A percentile compares a stretch with the other conserved stretches of the same genome.
Evolutionary conservation across 345 rosid genomes (phyloP).

Genomic region (Gossypium turneri): DNA sequence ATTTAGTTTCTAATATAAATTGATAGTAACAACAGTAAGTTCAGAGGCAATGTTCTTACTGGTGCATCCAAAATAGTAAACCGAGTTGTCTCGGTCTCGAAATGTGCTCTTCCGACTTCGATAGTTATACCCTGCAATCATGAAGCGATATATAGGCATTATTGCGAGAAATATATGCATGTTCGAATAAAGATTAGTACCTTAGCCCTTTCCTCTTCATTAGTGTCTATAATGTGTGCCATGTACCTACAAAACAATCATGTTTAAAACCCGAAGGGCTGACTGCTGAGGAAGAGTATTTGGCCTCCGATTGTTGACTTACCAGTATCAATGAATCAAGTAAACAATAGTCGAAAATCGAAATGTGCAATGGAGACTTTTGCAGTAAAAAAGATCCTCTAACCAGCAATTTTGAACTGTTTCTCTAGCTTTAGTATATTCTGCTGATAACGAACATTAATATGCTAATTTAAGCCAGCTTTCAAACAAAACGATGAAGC

Average conservation of each 20-base stretch:
- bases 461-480: not conserved
- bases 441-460: not conserved
- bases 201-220: slow-evolving; percentile 84
- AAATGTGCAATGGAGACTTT: not conserved
- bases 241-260: slow-evolving; percentile 58
- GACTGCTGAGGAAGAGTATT: slow-evolving; percentile 90
- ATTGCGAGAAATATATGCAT: not conserved
- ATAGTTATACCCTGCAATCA: slow-evolving; percentile 87
- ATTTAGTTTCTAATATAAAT: not conserved
- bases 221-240: slow-evolving; percentile 99
- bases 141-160: not conserved
- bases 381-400: not conserved
- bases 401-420: slow-evolving; percentile 1
- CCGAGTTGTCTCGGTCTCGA: slow-evolving; percentile 89
- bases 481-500: not conserved
- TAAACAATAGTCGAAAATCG: not conserved
- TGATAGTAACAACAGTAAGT: not conserved
- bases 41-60: slow-evolving; percentile 37
- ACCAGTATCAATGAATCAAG: slow-evolving; percentile 73
- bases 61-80: slow-evolving; percentile 99
- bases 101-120: slow-evolving; percentile 97
- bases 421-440: not conserved
- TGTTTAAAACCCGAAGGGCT: slow-evolving; percentile 14
- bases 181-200: not conserved
- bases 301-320: slow-evolving; percentile 99